Evolutionary conservation across 305 asterid species (phyloP).

Genomic region (Fraxinus platypoda): DNA sequence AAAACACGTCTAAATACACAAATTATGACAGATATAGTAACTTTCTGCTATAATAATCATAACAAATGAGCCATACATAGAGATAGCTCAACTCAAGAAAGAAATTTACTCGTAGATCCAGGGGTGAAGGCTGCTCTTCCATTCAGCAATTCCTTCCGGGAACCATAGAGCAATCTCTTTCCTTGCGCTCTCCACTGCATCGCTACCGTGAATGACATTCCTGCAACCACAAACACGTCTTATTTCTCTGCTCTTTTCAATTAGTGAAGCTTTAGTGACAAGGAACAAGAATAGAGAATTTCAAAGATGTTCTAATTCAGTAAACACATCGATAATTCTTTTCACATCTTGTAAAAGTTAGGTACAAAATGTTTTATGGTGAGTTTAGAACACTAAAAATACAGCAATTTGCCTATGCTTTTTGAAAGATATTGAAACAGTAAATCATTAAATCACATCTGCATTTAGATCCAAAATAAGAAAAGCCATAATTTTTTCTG

Average conservation of each 20-base stretch:
- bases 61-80: background rate
- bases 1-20: background rate
- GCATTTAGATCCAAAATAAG: background rate
- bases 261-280: background rate
- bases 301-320: background rate
- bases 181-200: slow-evolving; percentile 82
- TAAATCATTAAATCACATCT: background rate
- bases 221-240: slow-evolving; percentile 27
- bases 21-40: background rate
- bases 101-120: slow-evolving; percentile 70
- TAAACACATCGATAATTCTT: background rate
- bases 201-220: slow-evolving; percentile 92
- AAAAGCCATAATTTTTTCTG: background rate
- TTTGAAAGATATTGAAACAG: background rate
- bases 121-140: slow-evolving; percentile 79
- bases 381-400: background rate
- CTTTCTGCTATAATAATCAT: background rate
- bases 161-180: slow-evolving; percentile 96
- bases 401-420: background rate
- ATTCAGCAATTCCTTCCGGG: slow-evolving; percentile 78
- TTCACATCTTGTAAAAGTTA: background rate
- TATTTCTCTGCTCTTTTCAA: background rate
- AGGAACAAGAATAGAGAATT: background rate
- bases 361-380: background rate
- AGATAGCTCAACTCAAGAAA: background rate